These are phyloP conservation scores for Vicia villosa DNA, from an alignment of 306 rosid species.

Conservation along the genomic window DNA sequence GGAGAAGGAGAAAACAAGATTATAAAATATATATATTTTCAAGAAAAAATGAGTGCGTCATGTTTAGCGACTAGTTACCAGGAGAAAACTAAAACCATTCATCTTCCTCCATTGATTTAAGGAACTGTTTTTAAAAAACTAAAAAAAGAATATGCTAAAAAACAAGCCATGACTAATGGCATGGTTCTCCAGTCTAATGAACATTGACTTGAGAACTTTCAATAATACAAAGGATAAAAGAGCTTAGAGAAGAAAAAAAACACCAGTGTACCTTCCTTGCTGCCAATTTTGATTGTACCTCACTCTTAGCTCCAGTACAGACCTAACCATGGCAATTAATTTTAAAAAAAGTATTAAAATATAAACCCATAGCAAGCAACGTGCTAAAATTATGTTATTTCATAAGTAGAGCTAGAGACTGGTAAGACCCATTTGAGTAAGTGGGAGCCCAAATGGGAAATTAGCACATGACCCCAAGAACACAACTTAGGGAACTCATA, in stretches of 20 bases:
- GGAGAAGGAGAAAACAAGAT: constrained; percentile 39
- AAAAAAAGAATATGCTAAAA: background rate
- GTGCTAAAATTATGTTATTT: background rate
- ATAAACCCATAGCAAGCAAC: background rate
- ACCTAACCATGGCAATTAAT: constrained; percentile 54
- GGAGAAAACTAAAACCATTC: constrained; percentile 19
- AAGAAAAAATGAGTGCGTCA: background rate
- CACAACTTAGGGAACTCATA: too few species aligned
- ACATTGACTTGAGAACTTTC: constrained; percentile 8
- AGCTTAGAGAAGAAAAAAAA: background rate
- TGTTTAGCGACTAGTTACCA: background rate
- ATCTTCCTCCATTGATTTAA: constrained; percentile 6
- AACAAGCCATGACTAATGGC: constrained; percentile 4
- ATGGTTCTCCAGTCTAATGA: background rate
- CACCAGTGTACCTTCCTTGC: constrained; percentile 77
- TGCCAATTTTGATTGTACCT: constrained; percentile 84
- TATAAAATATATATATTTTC: constrained; percentile 14
- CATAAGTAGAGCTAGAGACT: background rate
- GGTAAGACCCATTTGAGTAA: too few species aligned
- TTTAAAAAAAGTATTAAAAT: background rate
- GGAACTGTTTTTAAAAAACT: background rate
- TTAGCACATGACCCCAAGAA: too few species aligned
- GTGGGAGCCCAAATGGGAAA: too few species aligned
- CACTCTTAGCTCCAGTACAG: constrained; percentile 94
- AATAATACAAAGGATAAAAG: constrained; percentile 12